Conservation (phyloP, 495 filamentous ascomycete genomes). For the Astrothelium macrocarpum region DNA sequence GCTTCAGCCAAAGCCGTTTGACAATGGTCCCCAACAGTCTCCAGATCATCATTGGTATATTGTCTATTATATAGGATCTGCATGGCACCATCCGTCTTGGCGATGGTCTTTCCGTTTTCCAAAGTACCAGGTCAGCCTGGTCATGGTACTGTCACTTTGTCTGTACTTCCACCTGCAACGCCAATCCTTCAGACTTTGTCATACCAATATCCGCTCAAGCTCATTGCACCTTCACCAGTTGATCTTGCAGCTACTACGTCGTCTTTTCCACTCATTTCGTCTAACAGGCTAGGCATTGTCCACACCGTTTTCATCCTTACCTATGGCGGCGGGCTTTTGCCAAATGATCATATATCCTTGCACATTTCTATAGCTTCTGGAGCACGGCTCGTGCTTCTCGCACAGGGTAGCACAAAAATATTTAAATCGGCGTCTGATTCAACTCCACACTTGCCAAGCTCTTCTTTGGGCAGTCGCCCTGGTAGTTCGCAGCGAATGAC, state of each 20-base stretch:
- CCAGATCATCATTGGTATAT: not conserved
- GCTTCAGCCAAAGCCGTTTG: conserved; percentile 3
- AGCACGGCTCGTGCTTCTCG: conserved; percentile 72
- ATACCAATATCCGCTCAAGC: conserved; percentile 92
- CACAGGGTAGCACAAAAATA: conserved; percentile 92
- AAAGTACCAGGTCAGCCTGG: conserved; percentile 62
- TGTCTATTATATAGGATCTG: not conserved
- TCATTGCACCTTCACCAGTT: conserved; percentile 58
- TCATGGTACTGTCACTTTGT: conserved; percentile 64
- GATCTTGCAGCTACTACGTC: conserved; percentile 26
- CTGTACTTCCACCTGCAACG: conserved; percentile 58
- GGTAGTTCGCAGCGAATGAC: conserved; percentile 53
- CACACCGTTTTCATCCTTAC: conserved; percentile 77
- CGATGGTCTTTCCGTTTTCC: conserved; percentile 51
- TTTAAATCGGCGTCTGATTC: conserved; percentile 55
- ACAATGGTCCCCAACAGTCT: not conserved
- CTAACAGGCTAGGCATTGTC: conserved; percentile 40
- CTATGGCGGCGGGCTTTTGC: conserved; percentile 88
- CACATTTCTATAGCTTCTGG: conserved; percentile 50
- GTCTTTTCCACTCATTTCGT: conserved; percentile 17
- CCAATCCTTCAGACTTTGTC: conserved; percentile 64
- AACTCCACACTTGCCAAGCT: conserved; percentile 1
- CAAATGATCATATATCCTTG: conserved; percentile 71
- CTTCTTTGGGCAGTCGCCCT: not conserved
- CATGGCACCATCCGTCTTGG: not conserved